Evolutionary conservation across 164 flowering plant genomes (phyloP).

Genomic region (Pachysandra terminalis): DNA sequence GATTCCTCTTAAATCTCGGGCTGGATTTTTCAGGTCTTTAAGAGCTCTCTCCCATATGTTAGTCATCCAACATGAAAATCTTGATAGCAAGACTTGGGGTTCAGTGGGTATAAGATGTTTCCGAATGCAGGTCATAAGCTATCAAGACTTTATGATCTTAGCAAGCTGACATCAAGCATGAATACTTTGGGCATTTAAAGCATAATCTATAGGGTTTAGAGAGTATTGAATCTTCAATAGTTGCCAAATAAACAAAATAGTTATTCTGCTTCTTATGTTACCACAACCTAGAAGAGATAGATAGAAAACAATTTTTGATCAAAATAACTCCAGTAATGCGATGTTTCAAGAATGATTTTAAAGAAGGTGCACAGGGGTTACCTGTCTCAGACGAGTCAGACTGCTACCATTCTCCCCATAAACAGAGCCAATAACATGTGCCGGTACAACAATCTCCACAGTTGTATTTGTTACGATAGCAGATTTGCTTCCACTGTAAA

Average conservation of each 20-base stretch:
- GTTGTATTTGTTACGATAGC: constrained; percentile 76
- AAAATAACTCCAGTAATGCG: background rate
- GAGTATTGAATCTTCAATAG: background rate
- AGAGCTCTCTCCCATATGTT: too few relatives aligned
- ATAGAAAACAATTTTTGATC: background rate
- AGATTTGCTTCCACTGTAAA: constrained; percentile 62
- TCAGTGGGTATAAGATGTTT: too few relatives aligned
- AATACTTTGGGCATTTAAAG: background rate
- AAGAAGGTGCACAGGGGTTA: constrained; percentile 11
- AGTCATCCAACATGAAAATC: too few relatives aligned
- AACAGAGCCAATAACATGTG: constrained; percentile 47
- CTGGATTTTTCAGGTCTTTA: too few relatives aligned
- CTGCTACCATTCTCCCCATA: constrained; percentile 82
- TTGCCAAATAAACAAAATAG: background rate
- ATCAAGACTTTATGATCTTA: background rate
- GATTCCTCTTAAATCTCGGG: too few relatives aligned
- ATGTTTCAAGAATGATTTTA: background rate
- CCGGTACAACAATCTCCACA: constrained; percentile 76
- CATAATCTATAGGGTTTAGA: background rate
- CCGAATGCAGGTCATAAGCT: too few relatives aligned
- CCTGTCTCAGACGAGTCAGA: constrained; percentile 77
- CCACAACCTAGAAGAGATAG: background rate
- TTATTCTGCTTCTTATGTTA: background rate
- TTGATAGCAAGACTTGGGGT: too few relatives aligned
- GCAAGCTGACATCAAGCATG: background rate